Evolutionary conservation across 805 yeast species (phyloP), one percentile per base, ranked within the genome.

Genomic region (Debaryomyces hansenii): DNA sequence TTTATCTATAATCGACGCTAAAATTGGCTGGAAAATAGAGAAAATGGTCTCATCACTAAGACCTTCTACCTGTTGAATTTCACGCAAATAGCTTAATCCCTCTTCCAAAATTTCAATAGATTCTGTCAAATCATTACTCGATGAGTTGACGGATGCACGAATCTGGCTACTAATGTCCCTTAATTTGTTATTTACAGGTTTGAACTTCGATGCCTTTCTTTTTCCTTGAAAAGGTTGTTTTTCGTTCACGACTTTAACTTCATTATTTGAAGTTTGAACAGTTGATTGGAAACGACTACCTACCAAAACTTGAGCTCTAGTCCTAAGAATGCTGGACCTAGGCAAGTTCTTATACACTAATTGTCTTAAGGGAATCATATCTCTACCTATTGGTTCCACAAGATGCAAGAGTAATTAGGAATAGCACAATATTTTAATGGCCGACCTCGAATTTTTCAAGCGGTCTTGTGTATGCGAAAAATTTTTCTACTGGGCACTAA

Each of bases 31-130:
- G 58, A 71, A 71, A 4, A 50, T 47, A 7, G 51, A 51, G 48
- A 52, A 63, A 31, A 69, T 47, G 11, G 53, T 44, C 12, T 54
- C 59, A 15, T 63, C 62, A 11, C 56, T 47, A 43, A 72, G 68
- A 18, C 46, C 50, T 49, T 71, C 77, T 0, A 58, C 55, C 5
- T 37, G 54, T 51, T 70, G 74, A 44, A 71, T 58, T 40, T 70
- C 72, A 33, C 74, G 54, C 47, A 72, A 57, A 51, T 67, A 72
- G 21, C 64, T 48, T 27, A 71, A 53, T 2, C 76, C 77, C 51
- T 72, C 77, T 38, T 70, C 72, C 42, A 70, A 62, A 40, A 72
- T 71, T 28, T 66, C 72, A 20, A 62, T 46, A 14, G 67, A 53
- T 42, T 71, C 77, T 9, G 51, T 28, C 24, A 67, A 49, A 32